These are phyloP conservation scores for Penicillium diatomitis DNA, from an alignment of 495 filamentous ascomycete genomes.

Conservation along the genomic window DNA sequence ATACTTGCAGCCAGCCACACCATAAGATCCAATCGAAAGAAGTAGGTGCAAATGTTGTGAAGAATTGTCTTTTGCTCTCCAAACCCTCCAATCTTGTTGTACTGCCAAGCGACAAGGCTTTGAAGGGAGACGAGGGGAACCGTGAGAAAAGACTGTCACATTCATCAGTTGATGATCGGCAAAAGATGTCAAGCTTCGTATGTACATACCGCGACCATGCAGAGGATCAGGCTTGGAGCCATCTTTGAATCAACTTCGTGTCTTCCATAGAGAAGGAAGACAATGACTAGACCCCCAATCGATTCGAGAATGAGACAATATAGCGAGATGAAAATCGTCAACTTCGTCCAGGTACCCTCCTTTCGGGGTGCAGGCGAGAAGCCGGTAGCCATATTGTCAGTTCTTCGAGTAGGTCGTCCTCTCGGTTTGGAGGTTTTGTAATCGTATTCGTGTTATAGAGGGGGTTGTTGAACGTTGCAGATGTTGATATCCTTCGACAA, in stretches of 20 bases:
- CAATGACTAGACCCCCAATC: constrained; percentile 27
- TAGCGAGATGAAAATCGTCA: constrained; percentile 34
- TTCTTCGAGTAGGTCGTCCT: too few relatives aligned
- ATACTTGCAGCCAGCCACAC: constrained; percentile 35
- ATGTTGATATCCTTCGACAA: too few relatives aligned
- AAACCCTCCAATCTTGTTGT: constrained; percentile 31
- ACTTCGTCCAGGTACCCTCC: constrained; percentile 31
- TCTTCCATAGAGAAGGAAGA: constrained; percentile 32
- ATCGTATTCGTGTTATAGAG: too few relatives aligned
- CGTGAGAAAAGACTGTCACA: constrained; percentile 28
- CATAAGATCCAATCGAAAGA: constrained; percentile 27
- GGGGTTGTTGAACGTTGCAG: too few relatives aligned
- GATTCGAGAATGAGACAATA: constrained; percentile 33
- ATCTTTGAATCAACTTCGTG: constrained; percentile 32
- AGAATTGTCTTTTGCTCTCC: constrained; percentile 26
- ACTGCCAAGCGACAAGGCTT: constrained; percentile 38
- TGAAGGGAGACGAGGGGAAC: constrained; percentile 33
- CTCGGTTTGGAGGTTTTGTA: too few relatives aligned
- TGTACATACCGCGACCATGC: constrained; percentile 27
- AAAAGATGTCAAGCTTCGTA: not conserved
- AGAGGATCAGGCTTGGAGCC: constrained; percentile 33
- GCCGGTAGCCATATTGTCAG: constrained; percentile 18
- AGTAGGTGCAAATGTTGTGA: constrained; percentile 30
- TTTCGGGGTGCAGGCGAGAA: constrained; percentile 16
- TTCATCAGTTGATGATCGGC: not conserved